Evolutionary conservation across 148 eudicot species (phyloP).

Genomic region (Heliamphora exappendiculata): DNA sequence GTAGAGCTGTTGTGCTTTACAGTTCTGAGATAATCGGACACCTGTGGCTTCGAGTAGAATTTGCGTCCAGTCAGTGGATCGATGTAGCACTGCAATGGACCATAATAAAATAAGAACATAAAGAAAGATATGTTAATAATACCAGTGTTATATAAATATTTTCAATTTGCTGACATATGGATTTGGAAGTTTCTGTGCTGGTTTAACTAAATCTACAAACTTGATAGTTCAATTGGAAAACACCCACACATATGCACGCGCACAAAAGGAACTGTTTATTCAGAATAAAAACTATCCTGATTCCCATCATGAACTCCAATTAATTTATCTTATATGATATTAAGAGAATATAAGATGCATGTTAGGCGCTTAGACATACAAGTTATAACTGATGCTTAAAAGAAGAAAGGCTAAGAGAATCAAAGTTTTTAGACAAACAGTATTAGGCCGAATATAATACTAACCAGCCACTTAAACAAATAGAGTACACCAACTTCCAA

Average conservation of each 20-base stretch:
- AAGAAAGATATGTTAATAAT: background rate
- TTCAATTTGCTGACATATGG: background rate
- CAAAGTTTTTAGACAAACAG: too few species aligned
- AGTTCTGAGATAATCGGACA: constrained; percentile 40
- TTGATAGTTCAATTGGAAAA: too few species aligned
- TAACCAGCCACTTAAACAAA: background rate
- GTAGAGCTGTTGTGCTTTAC: constrained; percentile 5
- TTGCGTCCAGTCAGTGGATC: constrained; percentile 46
- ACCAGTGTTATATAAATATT: background rate
- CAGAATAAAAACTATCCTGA: background rate
- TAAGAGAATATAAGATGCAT: background rate
- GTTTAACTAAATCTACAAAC: too few species aligned
- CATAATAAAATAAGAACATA: background rate
- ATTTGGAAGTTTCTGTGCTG: background rate
- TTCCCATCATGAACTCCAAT: background rate
- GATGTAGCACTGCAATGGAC: constrained; percentile 45
- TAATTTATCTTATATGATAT: background rate
- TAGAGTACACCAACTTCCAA: too few species aligned
- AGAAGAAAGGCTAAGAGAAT: too few species aligned
- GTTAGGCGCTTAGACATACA: too few species aligned
- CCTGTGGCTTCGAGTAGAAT: constrained; percentile 71
- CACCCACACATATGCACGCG: too few species aligned
- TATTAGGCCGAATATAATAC: too few species aligned
- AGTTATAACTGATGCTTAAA: background rate
- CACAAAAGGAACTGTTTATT: background rate